A percentile compares a stretch with the other conserved stretches of the same genome.
These are phyloP conservation scores for Ceratobasidium sp. DNA, from an alignment of 1,284 basidiomycete genomes.

Conservation along the genomic window DNA sequence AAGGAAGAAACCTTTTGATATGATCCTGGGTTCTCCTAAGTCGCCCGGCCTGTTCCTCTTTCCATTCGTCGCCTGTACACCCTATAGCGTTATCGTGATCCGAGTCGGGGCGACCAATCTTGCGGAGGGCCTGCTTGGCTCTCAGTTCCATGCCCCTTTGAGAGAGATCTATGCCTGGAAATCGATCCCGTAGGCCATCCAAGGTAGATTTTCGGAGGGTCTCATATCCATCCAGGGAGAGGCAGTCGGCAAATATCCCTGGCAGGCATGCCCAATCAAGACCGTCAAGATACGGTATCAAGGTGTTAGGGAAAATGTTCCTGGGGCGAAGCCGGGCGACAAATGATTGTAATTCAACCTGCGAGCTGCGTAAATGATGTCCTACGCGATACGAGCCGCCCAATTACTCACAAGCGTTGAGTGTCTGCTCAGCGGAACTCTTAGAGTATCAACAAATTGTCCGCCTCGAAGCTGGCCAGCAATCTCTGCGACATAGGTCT, in stretches of 20 bases:
- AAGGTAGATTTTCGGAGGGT: constrained; percentile 8
- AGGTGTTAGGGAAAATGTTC: constrained; percentile 82
- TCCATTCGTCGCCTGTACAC: neutral
- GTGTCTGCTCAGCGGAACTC: constrained; percentile 57
- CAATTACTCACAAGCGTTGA: neutral
- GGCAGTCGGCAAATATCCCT: constrained; percentile 71
- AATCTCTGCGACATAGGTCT: constrained; percentile 67
- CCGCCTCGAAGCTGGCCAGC: constrained; percentile 62
- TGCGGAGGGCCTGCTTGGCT: constrained; percentile 6
- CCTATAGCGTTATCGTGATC: constrained; percentile 27
- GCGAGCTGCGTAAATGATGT: constrained; percentile 63
- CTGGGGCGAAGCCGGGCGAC: constrained; percentile 83
- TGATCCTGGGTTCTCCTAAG: constrained; percentile 12
- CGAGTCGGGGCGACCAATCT: constrained; percentile 20
- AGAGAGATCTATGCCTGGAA: constrained; percentile 22
- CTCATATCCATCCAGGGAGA: constrained; percentile 55
- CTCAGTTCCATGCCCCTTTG: constrained; percentile 11
- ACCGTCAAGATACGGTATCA: constrained; percentile 70
- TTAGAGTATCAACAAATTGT: constrained; percentile 69
- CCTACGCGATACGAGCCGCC: neutral
- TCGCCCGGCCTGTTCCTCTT: neutral
- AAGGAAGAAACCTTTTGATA: constrained; percentile 17
- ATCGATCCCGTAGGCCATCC: constrained; percentile 8
- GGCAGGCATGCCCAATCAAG: constrained; percentile 80
- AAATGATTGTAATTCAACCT: constrained; percentile 85